Base-by-base conservation (phyloP, 2,329 filamentous ascomycete genomes). In the Pseudogymnoascus sp. region DNA sequence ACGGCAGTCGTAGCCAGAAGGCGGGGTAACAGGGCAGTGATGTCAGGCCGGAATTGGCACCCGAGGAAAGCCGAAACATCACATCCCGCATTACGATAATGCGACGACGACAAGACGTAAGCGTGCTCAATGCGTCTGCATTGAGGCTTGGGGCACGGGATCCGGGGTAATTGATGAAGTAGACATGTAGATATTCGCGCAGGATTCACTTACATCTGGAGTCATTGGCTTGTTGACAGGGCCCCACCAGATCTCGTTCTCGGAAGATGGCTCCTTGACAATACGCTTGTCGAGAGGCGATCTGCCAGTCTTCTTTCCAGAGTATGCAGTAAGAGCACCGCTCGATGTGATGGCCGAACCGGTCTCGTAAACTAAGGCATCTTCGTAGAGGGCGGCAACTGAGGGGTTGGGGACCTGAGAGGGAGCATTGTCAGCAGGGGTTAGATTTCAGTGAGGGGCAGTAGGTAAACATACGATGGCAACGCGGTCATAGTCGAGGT, bases 171-270 rank as follows among this genome's bases (percentile, higher is more conserved):
- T 29, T 29, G 62, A 38, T 38, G 21, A 14, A n/a, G 19, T 62
- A 31, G 49, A 23, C 35, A 55, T 62, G 26, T 63, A 64, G 63
- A 63, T 60, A 66, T 58, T 59, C 26, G 16, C 26, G 16, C 64
- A 39, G 31, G 62, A 43, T 64, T 63, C 63, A 80, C 90, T 86
- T 88, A 97, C 94, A 77, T 97, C 92, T 71, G 92, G 85, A 69
- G 86, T 88, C 94, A 99, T 99, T 74, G 93, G 90, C 86, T 97
- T 97, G 84, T 99, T 99, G 70, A 99, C 94, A 63, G 94, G 93
- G 73, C 94, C 94, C 94, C 94, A 97, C 94, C 94, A 99, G 73
- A 99, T 84, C 65, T 99, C 86, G 63, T 94, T 88, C 77, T 96
- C 88, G 68, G 94, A 97, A 66, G 86, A 82, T 64, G 87, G 81